Base-by-base conservation (phyloP, 768 basidiomycete species). In the Russula griseocarnosa region DNA sequence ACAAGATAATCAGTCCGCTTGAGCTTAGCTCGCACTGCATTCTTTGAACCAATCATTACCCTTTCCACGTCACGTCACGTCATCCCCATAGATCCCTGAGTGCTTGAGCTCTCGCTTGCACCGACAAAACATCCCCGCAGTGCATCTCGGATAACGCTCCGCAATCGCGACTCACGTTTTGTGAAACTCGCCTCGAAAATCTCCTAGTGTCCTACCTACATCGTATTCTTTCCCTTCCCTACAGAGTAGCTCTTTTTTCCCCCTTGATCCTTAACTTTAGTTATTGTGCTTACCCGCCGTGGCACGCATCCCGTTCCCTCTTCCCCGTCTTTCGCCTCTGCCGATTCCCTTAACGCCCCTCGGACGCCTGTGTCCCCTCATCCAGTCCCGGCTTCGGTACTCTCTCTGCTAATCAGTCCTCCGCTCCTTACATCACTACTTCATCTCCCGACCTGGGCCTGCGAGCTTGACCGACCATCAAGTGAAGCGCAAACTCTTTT, bases 401-500 rank as follows among this genome's bases (percentile, higher is more conserved):
- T 78, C 51, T 73, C 74, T 40, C 69, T 5, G 69, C 74, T 16
- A 74, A 74, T 58, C 53, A 69, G 26, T 24, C 68, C n/a, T 60
- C 70, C 61, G 36, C 69, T 57, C 57, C 65, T 46, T 58, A 72
- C 36, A 59, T 60, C 32, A 47, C 66, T 57, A 66, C 56, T 51
- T 60, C 67, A 34, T 49, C 49, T 51, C 53, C 59, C 6, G 47
- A 40, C 32, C 54, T 13, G 36, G 11, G 36, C 13, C 61, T 52
- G 49, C 72, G 38, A 73, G 69, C 26, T 56, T 71, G 20, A 62
- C 67, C 60, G 66, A 58, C 56, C 67, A 76, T n/a, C 81, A 82
- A 64, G 72, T 77, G 63, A 92, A 90, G 73, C 85, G 88, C 74
- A 95, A 95, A 75, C 85, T 92, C 60, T 85, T 83, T 71, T 82